Evolutionary conservation across 768 basidiomycete species (phyloP).

Genomic region (Mycena maculata): DNA sequence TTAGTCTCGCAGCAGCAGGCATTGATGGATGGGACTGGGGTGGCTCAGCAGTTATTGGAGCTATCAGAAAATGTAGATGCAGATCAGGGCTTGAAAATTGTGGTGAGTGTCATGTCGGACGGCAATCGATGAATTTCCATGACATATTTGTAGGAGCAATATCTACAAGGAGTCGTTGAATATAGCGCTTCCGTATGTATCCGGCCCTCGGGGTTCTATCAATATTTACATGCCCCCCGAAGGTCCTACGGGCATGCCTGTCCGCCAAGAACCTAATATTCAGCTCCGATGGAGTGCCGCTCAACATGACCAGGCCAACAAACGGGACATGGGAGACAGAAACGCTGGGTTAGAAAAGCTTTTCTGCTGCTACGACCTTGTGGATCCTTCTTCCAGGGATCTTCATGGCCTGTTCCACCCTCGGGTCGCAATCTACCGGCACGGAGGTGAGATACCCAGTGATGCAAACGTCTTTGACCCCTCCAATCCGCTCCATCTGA

Average conservation of each 20-base stretch:
- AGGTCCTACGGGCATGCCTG: constrained; percentile 4
- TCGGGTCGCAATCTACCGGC: neutral
- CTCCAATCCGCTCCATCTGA: constrained; percentile 18
- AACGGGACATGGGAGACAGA: neutral
- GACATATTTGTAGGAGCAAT: constrained; percentile 1
- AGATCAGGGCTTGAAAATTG: neutral
- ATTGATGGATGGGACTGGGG: neutral
- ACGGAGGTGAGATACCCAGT: neutral
- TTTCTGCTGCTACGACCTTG: neutral
- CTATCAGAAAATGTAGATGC: neutral
- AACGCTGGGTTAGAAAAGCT: constrained; percentile 6
- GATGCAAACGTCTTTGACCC: constrained; percentile 5
- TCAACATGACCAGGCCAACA: neutral
- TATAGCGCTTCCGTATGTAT: constrained; percentile 18
- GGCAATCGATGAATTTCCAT: neutral
- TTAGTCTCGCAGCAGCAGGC: constrained; percentile 21
- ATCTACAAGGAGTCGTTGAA: constrained; percentile 12
- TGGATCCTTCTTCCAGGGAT: constrained; percentile 15
- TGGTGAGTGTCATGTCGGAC: neutral
- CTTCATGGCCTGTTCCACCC: constrained; percentile 8
- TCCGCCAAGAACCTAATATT: neutral
- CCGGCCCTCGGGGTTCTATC: neutral
- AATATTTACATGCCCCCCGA: neutral
- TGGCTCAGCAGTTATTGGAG: constrained; percentile 17
- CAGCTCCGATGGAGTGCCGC: neutral